phyloP scores from a whole-genome alignment of 371 early-diverging fungal species.

The Gilbertella persicaria region DNA sequence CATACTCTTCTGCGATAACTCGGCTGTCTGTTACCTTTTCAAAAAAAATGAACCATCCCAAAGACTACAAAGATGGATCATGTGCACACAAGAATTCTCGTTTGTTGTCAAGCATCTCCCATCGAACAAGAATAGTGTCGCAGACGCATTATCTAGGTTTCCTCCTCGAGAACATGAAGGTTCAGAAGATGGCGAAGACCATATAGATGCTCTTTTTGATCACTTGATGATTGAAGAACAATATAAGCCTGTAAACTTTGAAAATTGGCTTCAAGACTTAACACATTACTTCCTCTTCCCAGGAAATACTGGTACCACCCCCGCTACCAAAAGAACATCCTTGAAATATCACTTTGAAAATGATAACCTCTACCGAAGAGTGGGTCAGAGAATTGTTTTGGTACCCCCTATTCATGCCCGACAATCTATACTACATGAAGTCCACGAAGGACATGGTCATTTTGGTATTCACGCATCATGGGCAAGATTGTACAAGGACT shows the following conservation, averaged over 20 bases:
- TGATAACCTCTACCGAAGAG: too few species aligned
- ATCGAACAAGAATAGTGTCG: background rate
- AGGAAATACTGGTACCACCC: too few species aligned
- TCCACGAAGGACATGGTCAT: constrained; percentile 16
- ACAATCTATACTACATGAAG: background rate
- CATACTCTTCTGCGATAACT: background rate
- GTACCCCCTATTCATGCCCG: background rate
- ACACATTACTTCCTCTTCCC: too few species aligned
- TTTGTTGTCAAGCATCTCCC: background rate
- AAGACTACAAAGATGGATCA: background rate
- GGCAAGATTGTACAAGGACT: background rate
- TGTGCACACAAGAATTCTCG: background rate
- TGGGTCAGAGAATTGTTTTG: background rate
- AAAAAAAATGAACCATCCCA: background rate
- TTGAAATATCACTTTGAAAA: too few species aligned
- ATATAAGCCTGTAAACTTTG: too few species aligned
- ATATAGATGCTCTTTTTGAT: background rate
- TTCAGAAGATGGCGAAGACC: background rate
- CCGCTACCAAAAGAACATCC: too few species aligned
- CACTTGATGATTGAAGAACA: background rate
- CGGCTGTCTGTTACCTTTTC: background rate
- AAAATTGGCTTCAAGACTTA: too few species aligned
- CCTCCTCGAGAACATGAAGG: background rate
- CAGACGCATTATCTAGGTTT: background rate
- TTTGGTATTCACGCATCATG: constrained; percentile 11